phyloP scores from a whole-genome alignment of 768 basidiomycete species.

The Kockovaella imperatae region DNA sequence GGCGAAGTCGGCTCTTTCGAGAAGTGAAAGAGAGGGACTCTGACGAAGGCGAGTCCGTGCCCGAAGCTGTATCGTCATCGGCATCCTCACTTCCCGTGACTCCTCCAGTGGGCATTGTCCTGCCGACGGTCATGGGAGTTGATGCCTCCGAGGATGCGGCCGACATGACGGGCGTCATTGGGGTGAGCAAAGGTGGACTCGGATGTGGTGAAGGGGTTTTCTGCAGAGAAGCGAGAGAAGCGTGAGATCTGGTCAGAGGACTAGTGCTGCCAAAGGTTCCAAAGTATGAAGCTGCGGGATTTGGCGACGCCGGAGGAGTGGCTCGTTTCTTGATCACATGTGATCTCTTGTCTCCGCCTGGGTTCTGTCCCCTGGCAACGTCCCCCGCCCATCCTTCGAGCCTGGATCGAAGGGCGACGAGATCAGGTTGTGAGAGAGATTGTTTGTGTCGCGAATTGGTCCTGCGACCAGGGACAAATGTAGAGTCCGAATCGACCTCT shows the following conservation, averaged over 20 bases:
- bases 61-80: slow-evolving; percentile 31
- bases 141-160: not conserved
- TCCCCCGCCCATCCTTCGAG: slow-evolving; percentile 26
- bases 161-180: slow-evolving; percentile 7
- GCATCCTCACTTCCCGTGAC: slow-evolving; percentile 26
- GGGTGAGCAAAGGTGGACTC: not conserved
- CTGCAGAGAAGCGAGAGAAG: slow-evolving; percentile 9
- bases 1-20: slow-evolving; percentile 4
- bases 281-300: too few species aligned
- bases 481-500: slow-evolving; percentile 24
- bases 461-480: slow-evolving; percentile 17
- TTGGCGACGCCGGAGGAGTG: slow-evolving; percentile 8
- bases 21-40: slow-evolving; percentile 26
- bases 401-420: slow-evolving; percentile 15
- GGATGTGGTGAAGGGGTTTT: slow-evolving; percentile 1
- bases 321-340: slow-evolving; percentile 6
- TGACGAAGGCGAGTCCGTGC: slow-evolving; percentile 23
- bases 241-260: slow-evolving; percentile 5
- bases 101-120: slow-evolving; percentile 2
- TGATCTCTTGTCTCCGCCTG: too few species aligned
- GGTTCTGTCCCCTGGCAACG: slow-evolving; percentile 12
- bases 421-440: slow-evolving; percentile 20
- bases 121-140: not conserved
- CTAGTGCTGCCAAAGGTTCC: too few species aligned
- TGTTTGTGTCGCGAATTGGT: slow-evolving; percentile 1